Conservation (phyloP, 495 filamentous ascomycete species). For the Penicillium verhagenii region DNA sequence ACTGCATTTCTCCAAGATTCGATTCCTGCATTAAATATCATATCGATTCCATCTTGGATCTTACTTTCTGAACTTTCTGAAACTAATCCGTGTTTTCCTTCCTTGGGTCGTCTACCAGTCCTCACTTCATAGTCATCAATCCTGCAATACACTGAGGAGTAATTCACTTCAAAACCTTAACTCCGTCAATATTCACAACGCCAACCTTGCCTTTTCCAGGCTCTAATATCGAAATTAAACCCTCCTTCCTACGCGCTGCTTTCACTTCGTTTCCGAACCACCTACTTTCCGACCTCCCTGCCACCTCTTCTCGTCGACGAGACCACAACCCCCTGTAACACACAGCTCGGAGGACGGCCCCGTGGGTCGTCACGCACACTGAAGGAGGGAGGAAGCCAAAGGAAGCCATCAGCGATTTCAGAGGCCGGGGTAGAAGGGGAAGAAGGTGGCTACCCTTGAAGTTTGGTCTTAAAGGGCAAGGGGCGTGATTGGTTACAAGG, state of each 20-base stretch:
- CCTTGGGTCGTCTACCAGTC: not conserved
- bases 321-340: constrained; percentile 18
- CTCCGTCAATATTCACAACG: not conserved
- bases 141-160: too few species aligned
- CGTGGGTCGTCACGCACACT: constrained; percentile 44
- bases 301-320: constrained; percentile 17
- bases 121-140: too few species aligned
- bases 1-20: constrained; percentile 10
- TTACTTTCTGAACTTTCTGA: not conserved
- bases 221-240: not conserved
- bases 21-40: constrained; percentile 1
- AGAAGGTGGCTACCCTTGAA: not conserved
- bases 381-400: constrained; percentile 37
- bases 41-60: not conserved
- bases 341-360: constrained; percentile 45
- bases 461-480: constrained; percentile 3
- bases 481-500: not conserved
- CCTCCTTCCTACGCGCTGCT: not conserved
- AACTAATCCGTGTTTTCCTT: not conserved
- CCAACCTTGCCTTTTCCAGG: not conserved
- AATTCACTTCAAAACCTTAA: not conserved
- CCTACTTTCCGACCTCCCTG: not conserved
- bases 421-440: constrained; percentile 9
- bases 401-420: constrained; percentile 4
- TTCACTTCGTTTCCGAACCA: too few species aligned